Evolutionary conservation across 2,329 filamentous ascomycete genomes (phyloP).

Genomic region (Amauroascus verrucosus): DNA sequence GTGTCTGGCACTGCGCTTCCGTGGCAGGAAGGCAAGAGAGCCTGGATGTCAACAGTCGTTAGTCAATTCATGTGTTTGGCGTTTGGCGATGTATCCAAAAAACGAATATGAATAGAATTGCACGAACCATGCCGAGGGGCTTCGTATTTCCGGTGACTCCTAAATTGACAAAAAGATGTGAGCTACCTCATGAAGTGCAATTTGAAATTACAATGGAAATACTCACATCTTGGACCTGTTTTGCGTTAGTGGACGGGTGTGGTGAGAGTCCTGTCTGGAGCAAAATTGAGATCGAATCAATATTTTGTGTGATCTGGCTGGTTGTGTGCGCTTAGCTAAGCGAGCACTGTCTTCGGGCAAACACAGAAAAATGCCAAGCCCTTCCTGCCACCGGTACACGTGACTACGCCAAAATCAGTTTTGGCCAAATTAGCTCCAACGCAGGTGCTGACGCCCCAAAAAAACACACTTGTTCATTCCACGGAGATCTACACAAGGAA

Average conservation of each 20-base stretch:
- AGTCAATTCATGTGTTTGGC: conserved; percentile 14
- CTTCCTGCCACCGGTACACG: not conserved
- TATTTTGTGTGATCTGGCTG: conserved; percentile 14
- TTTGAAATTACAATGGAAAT: not conserved
- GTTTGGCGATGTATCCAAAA: conserved; percentile 13
- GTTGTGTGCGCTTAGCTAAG: conserved; percentile 16
- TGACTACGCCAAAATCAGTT: no score
- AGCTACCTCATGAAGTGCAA: not conserved
- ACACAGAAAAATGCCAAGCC: not conserved
- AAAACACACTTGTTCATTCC: no score
- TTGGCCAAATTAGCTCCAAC: no score
- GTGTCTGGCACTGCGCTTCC: conserved; percentile 90
- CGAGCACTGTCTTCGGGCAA: not conserved
- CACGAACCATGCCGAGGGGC: conserved; percentile 88
- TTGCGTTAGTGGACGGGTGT: conserved; percentile 39
- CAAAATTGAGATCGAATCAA: conserved; percentile 10
- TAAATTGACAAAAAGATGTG: conserved; percentile 19
- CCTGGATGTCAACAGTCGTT: conserved; percentile 27
- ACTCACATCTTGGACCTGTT: conserved; percentile 42
- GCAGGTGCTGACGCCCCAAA: no score
- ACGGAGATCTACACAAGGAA: not conserved
- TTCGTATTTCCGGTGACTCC: conserved; percentile 60
- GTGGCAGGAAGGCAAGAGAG: conserved; percentile 74
- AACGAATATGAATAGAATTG: conserved; percentile 46
- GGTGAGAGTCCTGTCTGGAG: conserved; percentile 26